Base-by-base conservation (phyloP, 139 green algal species). In the Yamagishiella unicocca region DNA sequence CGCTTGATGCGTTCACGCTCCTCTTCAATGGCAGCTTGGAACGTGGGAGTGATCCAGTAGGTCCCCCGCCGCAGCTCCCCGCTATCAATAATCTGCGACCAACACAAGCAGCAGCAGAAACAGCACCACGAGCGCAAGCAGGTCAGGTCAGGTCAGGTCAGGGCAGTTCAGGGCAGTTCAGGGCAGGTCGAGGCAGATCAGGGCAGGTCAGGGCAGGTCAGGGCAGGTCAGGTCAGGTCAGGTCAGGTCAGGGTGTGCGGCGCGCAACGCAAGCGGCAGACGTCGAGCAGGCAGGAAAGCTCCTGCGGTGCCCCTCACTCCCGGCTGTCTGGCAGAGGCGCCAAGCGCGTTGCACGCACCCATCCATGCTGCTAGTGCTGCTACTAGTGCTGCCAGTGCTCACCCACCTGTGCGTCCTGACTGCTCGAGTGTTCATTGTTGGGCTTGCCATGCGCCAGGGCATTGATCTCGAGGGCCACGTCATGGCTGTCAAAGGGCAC, bases 401-500 rank as follows among this genome's bases (percentile, higher is more conserved):
- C 64, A 29, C 50, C 25, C 35, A 84, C 77, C 77, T 84, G 77
- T 12, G 79, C 79, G 43, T 85, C 79, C 42, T 64, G 33, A 61
- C 61, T 85, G 42, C 42, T n/a, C 19, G 42, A 62, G 43, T 76
- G 79, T 33, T 85, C 61, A 14, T 75, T 58, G 61, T 89, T 81
- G 24, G 66, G 66, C 83, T 89, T 45, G 22, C 87, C 91, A 9
- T 79, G 73, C 1, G 91, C 61, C 33, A 93, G 83, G 4, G 83
- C 87, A 53, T 94, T 94, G 81, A 94, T 86, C 46, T 87, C 84
- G 29, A 85, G 58, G 3, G 90, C 88, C 50, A 92, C 89, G 70
- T 93, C 33, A 21, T 77, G 80, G 3, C 80, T 86, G 62, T 19
- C 35, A 43, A 37, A 31, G 66, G 61, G 19, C n/a, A 22, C 58